Evolutionary conservation across 805 yeast genomes (phyloP), one percentile per base, ranked within the genome.

Genomic region (Candida verbasci): DNA sequence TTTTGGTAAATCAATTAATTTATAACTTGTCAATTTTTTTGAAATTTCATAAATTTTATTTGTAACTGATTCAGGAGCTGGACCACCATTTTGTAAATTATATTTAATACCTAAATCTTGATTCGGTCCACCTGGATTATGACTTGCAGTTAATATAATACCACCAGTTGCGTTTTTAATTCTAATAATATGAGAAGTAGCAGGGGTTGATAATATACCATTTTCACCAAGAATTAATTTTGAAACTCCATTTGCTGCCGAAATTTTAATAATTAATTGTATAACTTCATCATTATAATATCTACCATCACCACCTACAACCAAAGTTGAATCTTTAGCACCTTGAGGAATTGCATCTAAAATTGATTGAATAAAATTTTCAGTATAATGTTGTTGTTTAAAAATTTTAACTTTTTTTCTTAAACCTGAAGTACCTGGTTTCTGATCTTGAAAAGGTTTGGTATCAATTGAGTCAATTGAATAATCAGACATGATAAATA

Each of bases 401-500:
- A 91, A 91, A 17, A 86, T 89, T 17, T 70, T 72, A 29, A 91
- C 95, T 66, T 83, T 88, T 72, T 91, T 91, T 54, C 98, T 78
- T 33, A 91, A 77, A 17, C 98, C 98, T 6, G 97, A 91, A 16
- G 98, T 91, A 24, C 98, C 98, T 9, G 98, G 97, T 59, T 89
- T 93, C 60, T 91, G 98, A 65, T 89, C 98, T 29, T 63, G 71
- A 61, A 77, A 91, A 1, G 96, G 80, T 9, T 73, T 78, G 16
- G 97, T 89, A 31, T 24, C 24, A 25, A 50, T 36, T 24, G 41
- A 23, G 37, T 46, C 34, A 37, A 46, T 34, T 20, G 34, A 17
- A 65, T 23, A 62, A 49, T 35, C 38, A 57, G n/a, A 45, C 46
- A 17, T 62, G 17, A n/a, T 24, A 21, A 21, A 21, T 21, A 10